Percentiles rank a stretch among this genome's conserved stretches.
Evolutionary conservation across 106 monocot genomes (phyloP).

Genomic region (Dioscorea dumetorum): DNA sequence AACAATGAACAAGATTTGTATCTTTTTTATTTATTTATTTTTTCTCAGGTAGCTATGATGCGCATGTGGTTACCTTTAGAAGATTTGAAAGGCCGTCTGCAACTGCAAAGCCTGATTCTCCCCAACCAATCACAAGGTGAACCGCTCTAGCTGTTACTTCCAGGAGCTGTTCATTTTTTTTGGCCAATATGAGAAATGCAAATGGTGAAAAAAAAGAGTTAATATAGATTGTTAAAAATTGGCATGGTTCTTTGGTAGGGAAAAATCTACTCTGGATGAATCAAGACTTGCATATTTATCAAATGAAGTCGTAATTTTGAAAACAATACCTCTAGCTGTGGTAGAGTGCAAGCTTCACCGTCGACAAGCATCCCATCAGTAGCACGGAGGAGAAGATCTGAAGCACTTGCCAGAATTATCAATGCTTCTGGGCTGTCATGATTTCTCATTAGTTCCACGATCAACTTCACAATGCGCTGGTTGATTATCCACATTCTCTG

Average conservation of each 20-base stretch:
- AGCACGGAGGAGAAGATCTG: constrained; percentile 96
- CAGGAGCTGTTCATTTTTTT: constrained; percentile 53
- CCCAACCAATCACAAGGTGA: constrained; percentile 72
- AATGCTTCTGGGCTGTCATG: constrained; percentile 72
- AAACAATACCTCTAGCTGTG: constrained; percentile 82
- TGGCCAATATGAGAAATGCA: not conserved
- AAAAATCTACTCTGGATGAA: too few species aligned
- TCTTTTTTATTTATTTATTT: not conserved
- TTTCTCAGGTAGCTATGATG: not conserved
- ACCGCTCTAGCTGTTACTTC: constrained; percentile 93
- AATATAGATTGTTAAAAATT: too few species aligned
- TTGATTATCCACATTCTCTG: constrained; percentile 92
- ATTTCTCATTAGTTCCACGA: constrained; percentile 83
- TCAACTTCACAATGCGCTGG: constrained; percentile 88
- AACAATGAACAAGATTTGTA: not conserved
- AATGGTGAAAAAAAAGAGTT: too few species aligned
- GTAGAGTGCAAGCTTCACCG: constrained; percentile 94
- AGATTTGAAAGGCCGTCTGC: constrained; percentile 87
- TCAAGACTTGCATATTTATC: not conserved
- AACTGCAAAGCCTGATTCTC: constrained; percentile 68
- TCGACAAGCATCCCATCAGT: constrained; percentile 99
- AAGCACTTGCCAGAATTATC: constrained; percentile 80
- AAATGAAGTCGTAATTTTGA: not conserved
- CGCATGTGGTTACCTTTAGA: constrained; percentile 43
- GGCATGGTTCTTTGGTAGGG: too few species aligned